Base-by-base conservation (phyloP, 2,329 filamentous ascomycete genomes). In the Cryphonectria japonica region DNA sequence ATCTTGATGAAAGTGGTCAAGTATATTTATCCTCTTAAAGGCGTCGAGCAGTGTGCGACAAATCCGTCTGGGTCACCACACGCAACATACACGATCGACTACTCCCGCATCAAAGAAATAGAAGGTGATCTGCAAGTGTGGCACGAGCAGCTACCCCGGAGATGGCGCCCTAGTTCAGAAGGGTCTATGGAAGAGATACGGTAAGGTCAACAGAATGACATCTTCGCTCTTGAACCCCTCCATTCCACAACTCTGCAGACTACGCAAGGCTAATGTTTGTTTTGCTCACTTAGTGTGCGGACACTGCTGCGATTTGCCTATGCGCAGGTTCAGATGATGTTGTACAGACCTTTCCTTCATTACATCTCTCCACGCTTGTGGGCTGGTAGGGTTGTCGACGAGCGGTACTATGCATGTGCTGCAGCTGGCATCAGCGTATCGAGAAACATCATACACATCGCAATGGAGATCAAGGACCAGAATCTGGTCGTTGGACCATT, bases 281-380 rank as follows among this genome's bases (percentile, higher is more conserved):
- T 54, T 32, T 16, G 68, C 59, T 54, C 46, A 16, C 37, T 62
- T 67, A 88, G 87, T 13, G 85, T 89, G n/a, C 92, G 93, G 72
- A 93, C 94, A 73, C 83, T 95, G 34, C 83, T 96, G 29, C 87
- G 93, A 50, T 91, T 96, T 80, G 88, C 91, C n/a, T 95, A 93
- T 78, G 92, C 92, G 2, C 92, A 95, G 76, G 92, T 94, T 6
- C 93, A 95, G 77, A 90, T 96, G 79, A 89, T 96, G 77, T 83
- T 96, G 1, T 96, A 96, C 77, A 86, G 93, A 26, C 93, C 93
- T 0, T 96, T 96, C 78, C 82, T 96, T 16, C 93, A 96, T 78
- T 96, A 95, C 75, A 90, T 94, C 22, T 94, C 93, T 9, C 89
- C 89, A 13, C 85, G 88, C 60, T 82, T 88, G 2, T 85, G 84